Percentiles rank a stretch among this genome's conserved stretches.
Evolutionary conservation across 2,329 filamentous ascomycete genomes (phyloP).

Genomic region (Ophiostoma montium): DNA sequence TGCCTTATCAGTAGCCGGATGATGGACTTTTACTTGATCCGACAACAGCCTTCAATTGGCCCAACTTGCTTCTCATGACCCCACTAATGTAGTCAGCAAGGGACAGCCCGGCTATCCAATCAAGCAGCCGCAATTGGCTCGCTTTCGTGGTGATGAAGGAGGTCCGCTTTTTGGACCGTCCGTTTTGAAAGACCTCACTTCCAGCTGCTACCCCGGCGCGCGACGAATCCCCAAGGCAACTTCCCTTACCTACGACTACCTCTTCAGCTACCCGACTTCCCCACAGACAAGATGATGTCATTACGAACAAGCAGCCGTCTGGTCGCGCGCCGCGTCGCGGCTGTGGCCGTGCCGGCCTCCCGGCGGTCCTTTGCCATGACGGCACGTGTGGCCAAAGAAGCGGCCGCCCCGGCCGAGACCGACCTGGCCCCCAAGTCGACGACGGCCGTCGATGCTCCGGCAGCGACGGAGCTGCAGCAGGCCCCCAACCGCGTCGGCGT

Average conservation of each 20-base stretch:
- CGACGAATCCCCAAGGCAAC: not conserved
- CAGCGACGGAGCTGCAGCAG: constrained; percentile 37
- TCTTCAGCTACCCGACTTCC: not conserved
- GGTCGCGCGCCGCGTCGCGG: constrained; percentile 25
- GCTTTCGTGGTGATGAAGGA: not conserved
- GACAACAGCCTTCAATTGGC: not conserved
- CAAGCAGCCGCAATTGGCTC: not conserved
- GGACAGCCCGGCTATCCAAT: constrained; percentile 1
- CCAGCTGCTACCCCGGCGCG: not conserved
- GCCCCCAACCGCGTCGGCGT: constrained; percentile 68
- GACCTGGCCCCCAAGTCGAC: constrained; percentile 27
- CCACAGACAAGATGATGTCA: constrained; percentile 30
- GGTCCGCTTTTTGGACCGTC: constrained; percentile 1
- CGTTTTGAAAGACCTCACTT: constrained; percentile 3
- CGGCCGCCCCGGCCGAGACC: constrained; percentile 25
- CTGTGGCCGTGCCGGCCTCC: constrained; percentile 7
- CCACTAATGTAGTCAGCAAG: not conserved
- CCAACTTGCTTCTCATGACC: not conserved
- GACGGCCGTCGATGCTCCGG: constrained; percentile 16
- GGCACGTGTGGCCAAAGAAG: constrained; percentile 31
- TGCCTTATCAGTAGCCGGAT: not conserved
- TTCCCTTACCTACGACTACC: not conserved
- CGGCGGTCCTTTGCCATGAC: constrained; percentile 35
- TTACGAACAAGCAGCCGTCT: constrained; percentile 25
- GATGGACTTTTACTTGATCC: not conserved